Evolutionary conservation across 345 rosid species (phyloP), one percentile per base, ranked within the genome.

Genomic region (Eutrema heterophyllum): DNA sequence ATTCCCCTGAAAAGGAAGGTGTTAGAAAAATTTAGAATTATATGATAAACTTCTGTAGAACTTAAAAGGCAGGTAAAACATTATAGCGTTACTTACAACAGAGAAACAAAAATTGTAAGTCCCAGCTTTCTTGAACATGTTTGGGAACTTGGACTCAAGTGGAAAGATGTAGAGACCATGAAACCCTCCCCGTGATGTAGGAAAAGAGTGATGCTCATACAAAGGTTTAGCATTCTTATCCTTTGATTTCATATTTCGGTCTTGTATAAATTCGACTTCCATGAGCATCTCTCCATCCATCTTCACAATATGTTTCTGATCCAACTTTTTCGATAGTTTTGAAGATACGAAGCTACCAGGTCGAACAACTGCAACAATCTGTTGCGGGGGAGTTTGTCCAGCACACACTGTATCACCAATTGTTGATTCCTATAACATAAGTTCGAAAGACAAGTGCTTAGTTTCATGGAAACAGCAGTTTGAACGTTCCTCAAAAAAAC

Each of bases 361-460:
- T 51, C 89, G 87, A 75, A 88, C 60, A 79, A 87, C 92, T 7
- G 94, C 97, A 48, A 88, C 87, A 55, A 91, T 80, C 63, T 81
- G 80, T 27, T 36, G n/a, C 1, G 91, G 92, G 30, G 83, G 86
- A 54, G 49, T 39, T 50, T 68, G 48, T 35, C 92, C 92, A 78
- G 88, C 92, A 64, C 8, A 13, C 44, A 86, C 68, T 10, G 70
- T 26, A 38, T 32, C 71, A 69, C 48, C 41, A 40, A 55, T 10
- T 16, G 87, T 85, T 62, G 84, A 80, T 33, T 56, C 86, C 94
- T 90, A 66, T 61, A 55, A 78, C 24, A 80, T 49, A n/a, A 45
- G 26, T 56, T 8, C 5, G 8, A 56, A 9, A 13, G 1, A 15
- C 32, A 48, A 68, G 4, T 10, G 11, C 7, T 29, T 53, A 3